A percentile compares a stretch with the other conserved stretches of the same genome.
Conservation (phyloP, 169 alveolate species). For the Babesia ovata region DNA sequence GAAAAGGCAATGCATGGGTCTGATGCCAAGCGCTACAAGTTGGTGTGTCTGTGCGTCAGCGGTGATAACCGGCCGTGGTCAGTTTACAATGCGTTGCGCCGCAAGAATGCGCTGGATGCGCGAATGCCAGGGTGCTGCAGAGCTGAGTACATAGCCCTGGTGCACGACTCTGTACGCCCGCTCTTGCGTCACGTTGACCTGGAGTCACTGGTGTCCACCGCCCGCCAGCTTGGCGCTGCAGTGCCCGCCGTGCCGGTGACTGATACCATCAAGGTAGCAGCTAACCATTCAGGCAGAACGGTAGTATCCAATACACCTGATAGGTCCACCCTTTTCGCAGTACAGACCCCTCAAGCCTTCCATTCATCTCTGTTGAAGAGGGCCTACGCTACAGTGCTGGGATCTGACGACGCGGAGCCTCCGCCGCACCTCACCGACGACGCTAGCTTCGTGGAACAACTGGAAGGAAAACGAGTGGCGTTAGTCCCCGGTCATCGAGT, state of each 20-base stretch:
- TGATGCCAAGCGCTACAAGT: constrained; percentile 2
- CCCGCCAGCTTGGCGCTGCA: constrained; percentile 28
- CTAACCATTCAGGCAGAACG: not conserved
- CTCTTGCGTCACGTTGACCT: constrained; percentile 29
- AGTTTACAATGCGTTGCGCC: constrained; percentile 51
- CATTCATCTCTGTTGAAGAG: constrained; percentile 28
- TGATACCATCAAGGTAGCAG: constrained; percentile 57
- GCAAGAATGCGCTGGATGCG: constrained; percentile 10
- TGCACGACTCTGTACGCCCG: constrained; percentile 67
- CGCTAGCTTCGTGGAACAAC: constrained; percentile 53
- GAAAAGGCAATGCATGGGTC: not conserved
- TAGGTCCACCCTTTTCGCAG: constrained; percentile 33
- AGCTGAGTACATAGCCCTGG: constrained; percentile 43
- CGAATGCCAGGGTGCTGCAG: constrained; percentile 19
- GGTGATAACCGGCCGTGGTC: constrained; percentile 38
- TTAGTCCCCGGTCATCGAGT: constrained; percentile 46
- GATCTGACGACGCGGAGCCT: constrained; percentile 1
- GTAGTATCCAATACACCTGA: constrained; percentile 24
- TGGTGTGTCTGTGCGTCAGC: constrained; percentile 32
- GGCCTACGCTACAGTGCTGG: constrained; percentile 38
- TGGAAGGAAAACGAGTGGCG: constrained; percentile 1
- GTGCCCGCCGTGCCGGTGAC: constrained; percentile 40
- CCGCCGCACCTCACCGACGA: constrained; percentile 42
- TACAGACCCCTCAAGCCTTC: constrained; percentile 71
- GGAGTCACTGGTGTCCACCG: constrained; percentile 15